phyloP scores from a whole-genome alignment of 2,329 filamentous ascomycete genomes.

The Plectosphaerella sp. region DNA sequence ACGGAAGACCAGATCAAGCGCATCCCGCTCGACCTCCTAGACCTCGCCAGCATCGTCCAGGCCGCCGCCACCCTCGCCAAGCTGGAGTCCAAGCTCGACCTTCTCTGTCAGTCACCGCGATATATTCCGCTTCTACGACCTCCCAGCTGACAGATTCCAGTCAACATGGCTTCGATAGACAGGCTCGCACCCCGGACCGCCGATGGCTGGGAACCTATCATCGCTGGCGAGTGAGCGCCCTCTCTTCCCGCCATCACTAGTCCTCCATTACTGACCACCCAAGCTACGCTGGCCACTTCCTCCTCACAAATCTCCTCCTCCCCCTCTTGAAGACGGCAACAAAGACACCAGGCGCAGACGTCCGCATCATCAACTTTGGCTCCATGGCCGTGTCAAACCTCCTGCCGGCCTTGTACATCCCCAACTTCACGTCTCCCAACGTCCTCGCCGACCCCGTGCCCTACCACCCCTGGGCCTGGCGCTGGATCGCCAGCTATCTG shows the following conservation, averaged over 20 bases:
- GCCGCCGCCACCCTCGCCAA: slow-evolving; percentile 14
- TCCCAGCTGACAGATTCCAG: slow-evolving; percentile 7
- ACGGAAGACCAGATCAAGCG: slow-evolving; percentile 7
- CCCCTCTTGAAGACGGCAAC: slow-evolving; percentile 18
- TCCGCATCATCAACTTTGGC: slow-evolving; percentile 17
- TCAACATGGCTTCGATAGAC: slow-evolving; percentile 18
- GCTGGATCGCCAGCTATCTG: slow-evolving; percentile 2
- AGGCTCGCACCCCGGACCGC: background rate
- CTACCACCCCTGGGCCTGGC: slow-evolving; percentile 11
- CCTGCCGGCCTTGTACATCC: slow-evolving; percentile 12
- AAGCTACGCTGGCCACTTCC: slow-evolving; percentile 21
- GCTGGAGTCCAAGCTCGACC: slow-evolving; percentile 17
- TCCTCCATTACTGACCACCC: background rate
- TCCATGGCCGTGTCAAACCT: slow-evolving; percentile 12
- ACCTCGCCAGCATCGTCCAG: slow-evolving; percentile 12
- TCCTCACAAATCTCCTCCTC: slow-evolving; percentile 18
- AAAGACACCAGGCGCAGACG: slow-evolving; percentile 11
- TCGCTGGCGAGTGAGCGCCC: slow-evolving; percentile 15
- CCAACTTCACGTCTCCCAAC: slow-evolving; percentile 12
- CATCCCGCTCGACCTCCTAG: slow-evolving; percentile 17
- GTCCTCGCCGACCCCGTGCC: slow-evolving; percentile 7
- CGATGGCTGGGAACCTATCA: slow-evolving; percentile 17
- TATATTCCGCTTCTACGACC: background rate
- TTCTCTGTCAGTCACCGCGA: slow-evolving; percentile 14
- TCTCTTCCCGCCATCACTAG: background rate